A percentile compares a stretch with the other conserved stretches of the same genome.
Conservation (phyloP, 495 filamentous ascomycete species). For the Hypoxylon lenormandii region DNA sequence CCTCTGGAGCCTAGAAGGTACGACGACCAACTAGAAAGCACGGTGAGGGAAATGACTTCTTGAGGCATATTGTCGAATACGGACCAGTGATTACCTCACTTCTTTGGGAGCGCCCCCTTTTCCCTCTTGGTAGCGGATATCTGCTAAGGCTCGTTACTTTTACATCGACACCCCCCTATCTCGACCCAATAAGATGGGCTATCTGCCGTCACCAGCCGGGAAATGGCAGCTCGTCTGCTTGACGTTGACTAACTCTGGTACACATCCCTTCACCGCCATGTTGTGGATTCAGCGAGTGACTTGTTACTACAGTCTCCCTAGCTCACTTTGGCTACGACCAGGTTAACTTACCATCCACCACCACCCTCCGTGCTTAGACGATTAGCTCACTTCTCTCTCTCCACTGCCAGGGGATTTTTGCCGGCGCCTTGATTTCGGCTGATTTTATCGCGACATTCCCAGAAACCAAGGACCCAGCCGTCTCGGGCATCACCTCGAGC, state of each 20-base stretch:
- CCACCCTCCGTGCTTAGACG: constrained; percentile 10
- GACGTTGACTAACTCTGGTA: constrained; percentile 37
- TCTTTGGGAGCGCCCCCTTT: not conserved
- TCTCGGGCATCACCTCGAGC: constrained; percentile 55
- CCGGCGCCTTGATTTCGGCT: constrained; percentile 50
- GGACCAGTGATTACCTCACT: constrained; percentile 20
- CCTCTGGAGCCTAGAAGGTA: constrained; percentile 6
- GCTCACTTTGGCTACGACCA: constrained; percentile 54
- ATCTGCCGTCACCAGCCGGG: constrained; percentile 31
- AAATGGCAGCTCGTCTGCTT: constrained; percentile 42
- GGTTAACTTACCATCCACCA: constrained; percentile 23
- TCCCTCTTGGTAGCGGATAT: constrained; percentile 2
- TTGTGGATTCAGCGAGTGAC: constrained; percentile 29
- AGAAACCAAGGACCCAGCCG: constrained; percentile 47
- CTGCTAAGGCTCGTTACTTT: constrained; percentile 9
- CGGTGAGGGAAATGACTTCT: not conserved
- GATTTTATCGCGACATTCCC: constrained; percentile 51
- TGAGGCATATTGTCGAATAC: constrained; percentile 12
- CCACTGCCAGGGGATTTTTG: constrained; percentile 46
- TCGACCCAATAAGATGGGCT: constrained; percentile 25
- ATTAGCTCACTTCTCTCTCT: constrained; percentile 24
- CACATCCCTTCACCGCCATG: constrained; percentile 35
- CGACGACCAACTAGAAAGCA: constrained; percentile 5
- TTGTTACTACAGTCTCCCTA: constrained; percentile 45
- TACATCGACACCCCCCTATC: constrained; percentile 24